Evolutionary conservation across 2,329 filamentous ascomycete species (phyloP).

Genomic region (Taxawa tesnikishii): DNA sequence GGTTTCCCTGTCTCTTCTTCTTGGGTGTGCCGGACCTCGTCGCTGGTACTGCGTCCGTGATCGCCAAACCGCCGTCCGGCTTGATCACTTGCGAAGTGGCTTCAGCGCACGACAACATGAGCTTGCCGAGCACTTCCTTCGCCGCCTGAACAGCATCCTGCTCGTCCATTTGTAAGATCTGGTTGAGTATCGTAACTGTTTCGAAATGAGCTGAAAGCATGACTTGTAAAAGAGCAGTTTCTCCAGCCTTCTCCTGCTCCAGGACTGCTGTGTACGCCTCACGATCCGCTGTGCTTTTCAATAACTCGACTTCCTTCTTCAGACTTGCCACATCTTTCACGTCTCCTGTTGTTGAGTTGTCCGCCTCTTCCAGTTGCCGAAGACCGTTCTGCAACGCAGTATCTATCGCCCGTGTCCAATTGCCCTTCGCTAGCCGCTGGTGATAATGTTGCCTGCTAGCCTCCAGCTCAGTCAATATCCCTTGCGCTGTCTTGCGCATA

Average conservation of each 20-base stretch:
- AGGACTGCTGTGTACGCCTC: slow-evolving; percentile 66
- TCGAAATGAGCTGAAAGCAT: slow-evolving; percentile 87
- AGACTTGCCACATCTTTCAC: slow-evolving; percentile 54
- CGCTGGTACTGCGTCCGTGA: slow-evolving; percentile 56
- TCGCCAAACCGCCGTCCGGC: slow-evolving; percentile 60
- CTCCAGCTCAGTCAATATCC: slow-evolving; percentile 80
- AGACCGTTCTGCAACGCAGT: slow-evolving; percentile 79
- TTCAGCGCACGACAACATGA: slow-evolving; percentile 64
- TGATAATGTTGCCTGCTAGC: slow-evolving; percentile 83
- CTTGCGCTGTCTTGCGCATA: slow-evolving; percentile 79
- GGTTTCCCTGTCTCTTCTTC: slow-evolving; percentile 42
- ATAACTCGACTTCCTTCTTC: slow-evolving; percentile 69
- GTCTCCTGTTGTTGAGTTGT: slow-evolving; percentile 47
- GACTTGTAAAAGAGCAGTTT: slow-evolving; percentile 66
- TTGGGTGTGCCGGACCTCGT: slow-evolving; percentile 65
- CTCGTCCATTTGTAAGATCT: slow-evolving; percentile 71
- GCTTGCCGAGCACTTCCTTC: slow-evolving; percentile 60
- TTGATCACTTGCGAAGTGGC: slow-evolving; percentile 78
- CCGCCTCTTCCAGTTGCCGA: slow-evolving; percentile 62
- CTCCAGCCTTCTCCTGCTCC: slow-evolving; percentile 73
- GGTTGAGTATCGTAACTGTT: slow-evolving; percentile 69
- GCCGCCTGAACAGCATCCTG: slow-evolving; percentile 72
- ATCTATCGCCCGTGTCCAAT: slow-evolving; percentile 81
- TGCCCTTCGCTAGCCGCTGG: slow-evolving; percentile 64
- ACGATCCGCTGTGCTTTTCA: slow-evolving; percentile 71